These are phyloP conservation scores for Protomyces pachydermus DNA, from an alignment of 1,139 yeast species.

Conservation along the genomic window DNA sequence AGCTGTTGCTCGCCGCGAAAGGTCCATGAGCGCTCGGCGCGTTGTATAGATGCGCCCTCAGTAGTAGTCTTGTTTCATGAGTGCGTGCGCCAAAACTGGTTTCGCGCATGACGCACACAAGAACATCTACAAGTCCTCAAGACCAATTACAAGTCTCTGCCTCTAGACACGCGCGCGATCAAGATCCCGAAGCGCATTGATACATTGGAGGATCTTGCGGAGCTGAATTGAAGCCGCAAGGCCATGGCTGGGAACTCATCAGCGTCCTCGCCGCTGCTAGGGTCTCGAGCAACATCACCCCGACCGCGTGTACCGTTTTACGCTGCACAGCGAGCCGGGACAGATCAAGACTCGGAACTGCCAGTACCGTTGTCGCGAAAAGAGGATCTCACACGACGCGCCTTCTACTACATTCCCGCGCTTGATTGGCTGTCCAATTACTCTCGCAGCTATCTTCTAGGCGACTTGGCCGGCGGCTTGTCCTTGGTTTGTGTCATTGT, in stretches of 20 bases:
- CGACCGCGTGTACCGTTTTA: constrained; percentile 16
- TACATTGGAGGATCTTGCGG: too few species aligned
- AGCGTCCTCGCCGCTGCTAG: neutral
- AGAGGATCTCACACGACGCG: constrained; percentile 1
- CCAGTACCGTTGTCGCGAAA: constrained; percentile 4
- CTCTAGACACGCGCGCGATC: too few species aligned
- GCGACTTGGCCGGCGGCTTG: constrained; percentile 79
- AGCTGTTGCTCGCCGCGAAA: too few species aligned
- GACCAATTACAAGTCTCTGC: too few species aligned
- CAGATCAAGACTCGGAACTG: constrained; percentile 12
- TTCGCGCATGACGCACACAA: too few species aligned
- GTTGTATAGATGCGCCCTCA: too few species aligned
- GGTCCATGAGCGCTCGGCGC: too few species aligned
- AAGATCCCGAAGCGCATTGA: too few species aligned
- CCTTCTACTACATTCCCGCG: constrained; percentile 20
- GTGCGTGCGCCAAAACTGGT: too few species aligned
- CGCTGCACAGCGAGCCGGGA: constrained; percentile 19
- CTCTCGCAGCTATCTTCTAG: constrained; percentile 36
- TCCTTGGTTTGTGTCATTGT: constrained; percentile 88
- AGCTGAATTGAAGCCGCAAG: too few species aligned
- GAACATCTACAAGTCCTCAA: too few species aligned
- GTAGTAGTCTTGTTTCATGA: too few species aligned
- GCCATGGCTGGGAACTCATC: neutral
- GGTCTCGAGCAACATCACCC: neutral
- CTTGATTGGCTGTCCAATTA: constrained; percentile 10